A percentile compares a stretch with the other conserved stretches of the same genome.
phyloP scores from a whole-genome alignment of 129 eudicot genomes.

The Flaveria bidentis region DNA sequence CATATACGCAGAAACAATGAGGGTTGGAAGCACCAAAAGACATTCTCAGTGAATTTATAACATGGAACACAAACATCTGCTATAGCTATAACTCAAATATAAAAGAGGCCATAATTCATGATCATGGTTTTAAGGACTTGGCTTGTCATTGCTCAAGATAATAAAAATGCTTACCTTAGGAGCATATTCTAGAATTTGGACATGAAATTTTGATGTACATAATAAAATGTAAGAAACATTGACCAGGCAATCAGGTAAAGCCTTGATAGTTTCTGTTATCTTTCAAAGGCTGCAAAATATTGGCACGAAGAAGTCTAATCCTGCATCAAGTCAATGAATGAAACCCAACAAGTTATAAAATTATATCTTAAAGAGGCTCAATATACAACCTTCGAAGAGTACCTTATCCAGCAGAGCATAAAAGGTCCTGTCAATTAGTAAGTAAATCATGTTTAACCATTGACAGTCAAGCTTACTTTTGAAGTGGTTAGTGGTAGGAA shows the following conservation, averaged over 20 bases:
- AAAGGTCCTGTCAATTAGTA: too few relatives aligned
- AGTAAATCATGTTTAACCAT: too few relatives aligned
- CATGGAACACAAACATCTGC: not conserved
- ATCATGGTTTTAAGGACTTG: slow-evolving; percentile 4
- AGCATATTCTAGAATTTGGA: slow-evolving; percentile 11
- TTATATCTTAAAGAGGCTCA: not conserved
- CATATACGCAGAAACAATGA: not conserved
- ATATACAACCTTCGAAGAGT: slow-evolving; percentile 1
- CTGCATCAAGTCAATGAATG: not conserved
- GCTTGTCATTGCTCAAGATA: slow-evolving; percentile 20
- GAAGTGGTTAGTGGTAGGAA: too few relatives aligned
- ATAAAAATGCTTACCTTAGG: not conserved
- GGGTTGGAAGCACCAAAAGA: not conserved
- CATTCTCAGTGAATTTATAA: slow-evolving; percentile 10
- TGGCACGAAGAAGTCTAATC: too few relatives aligned
- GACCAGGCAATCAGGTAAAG: slow-evolving; percentile 98
- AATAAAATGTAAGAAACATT: slow-evolving; percentile 24
- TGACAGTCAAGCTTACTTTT: too few relatives aligned
- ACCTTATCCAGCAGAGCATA: too few relatives aligned
- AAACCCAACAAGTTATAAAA: slow-evolving; percentile 6
- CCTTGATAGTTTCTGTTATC: slow-evolving; percentile 82
- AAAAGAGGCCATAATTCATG: not conserved
- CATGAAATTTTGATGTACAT: not conserved
- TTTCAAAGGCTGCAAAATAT: slow-evolving; percentile 74
- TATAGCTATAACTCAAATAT: not conserved